Conservation (phyloP, 306 rosid genomes). For the Quercus berberidifolia region DNA sequence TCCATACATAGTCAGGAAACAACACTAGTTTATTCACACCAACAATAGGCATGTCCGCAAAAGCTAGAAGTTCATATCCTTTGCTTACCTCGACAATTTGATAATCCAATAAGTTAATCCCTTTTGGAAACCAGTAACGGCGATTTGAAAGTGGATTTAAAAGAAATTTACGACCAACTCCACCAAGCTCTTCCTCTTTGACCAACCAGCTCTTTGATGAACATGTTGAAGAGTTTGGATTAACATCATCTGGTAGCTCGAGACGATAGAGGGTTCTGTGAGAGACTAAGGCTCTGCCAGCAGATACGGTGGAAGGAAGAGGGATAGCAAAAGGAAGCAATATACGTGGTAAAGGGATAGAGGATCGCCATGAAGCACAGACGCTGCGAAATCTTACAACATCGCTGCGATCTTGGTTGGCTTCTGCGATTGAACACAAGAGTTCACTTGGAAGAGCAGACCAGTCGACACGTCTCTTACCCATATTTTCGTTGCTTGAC, state of each 20-base stretch:
- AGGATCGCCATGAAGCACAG: slow-evolving; percentile 22
- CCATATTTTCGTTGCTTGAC: too few relatives aligned
- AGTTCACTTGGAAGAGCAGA: too few relatives aligned
- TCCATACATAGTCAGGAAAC: neutral
- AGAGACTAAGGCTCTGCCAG: neutral
- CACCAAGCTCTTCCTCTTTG: slow-evolving; percentile 2
- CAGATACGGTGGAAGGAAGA: neutral
- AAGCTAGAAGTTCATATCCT: neutral
- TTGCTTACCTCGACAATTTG: slow-evolving; percentile 16
- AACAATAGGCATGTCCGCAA: too few relatives aligned
- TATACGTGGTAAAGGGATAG: neutral
- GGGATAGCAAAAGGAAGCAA: neutral
- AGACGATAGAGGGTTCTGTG: slow-evolving; percentile 14
- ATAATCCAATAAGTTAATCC: slow-evolving; percentile 17
- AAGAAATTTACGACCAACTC: neutral
- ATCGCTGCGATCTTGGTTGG: neutral
- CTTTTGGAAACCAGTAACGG: neutral
- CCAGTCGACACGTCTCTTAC: too few relatives aligned
- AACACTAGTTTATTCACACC: neutral
- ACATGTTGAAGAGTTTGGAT: neutral
- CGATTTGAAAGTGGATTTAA: slow-evolving; percentile 13
- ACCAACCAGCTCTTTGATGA: slow-evolving; percentile 24
- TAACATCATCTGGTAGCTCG: neutral
- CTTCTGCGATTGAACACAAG: too few relatives aligned
- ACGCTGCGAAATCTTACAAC: slow-evolving; percentile 13